These are phyloP conservation scores for Hypoxylon subgilvum DNA, from an alignment of 495 filamentous ascomycete species.

Conservation along the genomic window DNA sequence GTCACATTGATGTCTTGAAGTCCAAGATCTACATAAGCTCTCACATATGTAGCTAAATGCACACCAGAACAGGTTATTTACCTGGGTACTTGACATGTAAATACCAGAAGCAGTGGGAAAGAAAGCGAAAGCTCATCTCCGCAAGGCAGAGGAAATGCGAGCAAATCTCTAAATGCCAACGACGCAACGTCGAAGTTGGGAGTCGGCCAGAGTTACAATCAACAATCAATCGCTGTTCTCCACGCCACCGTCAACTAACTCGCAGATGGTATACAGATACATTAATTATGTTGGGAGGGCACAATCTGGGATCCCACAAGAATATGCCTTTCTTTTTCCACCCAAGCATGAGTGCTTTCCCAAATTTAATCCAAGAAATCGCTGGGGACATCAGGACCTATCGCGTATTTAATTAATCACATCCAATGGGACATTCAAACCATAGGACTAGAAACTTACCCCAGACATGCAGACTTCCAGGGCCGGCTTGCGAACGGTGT, in stretches of 20 bases:
- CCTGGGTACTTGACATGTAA: too few relatives aligned
- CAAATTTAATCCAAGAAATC: slow-evolving; percentile 27
- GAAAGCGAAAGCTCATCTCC: too few relatives aligned
- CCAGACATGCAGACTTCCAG: slow-evolving; percentile 58
- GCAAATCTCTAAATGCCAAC: too few relatives aligned
- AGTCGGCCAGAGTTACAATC: neutral
- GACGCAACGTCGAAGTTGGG: too few relatives aligned
- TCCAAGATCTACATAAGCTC: too few relatives aligned
- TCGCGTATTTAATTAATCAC: neutral
- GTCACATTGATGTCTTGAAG: neutral
- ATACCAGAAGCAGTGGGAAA: too few relatives aligned
- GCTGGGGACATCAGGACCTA: slow-evolving; percentile 35
- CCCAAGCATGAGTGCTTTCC: neutral
- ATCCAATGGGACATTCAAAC: neutral
- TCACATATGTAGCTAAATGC: too few relatives aligned
- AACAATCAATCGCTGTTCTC: slow-evolving; percentile 2
- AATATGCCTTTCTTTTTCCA: neutral
- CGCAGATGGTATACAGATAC: slow-evolving; percentile 23
- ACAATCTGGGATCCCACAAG: neutral
- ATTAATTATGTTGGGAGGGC: neutral
- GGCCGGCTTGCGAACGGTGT: slow-evolving; percentile 47
- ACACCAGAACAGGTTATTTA: too few relatives aligned
- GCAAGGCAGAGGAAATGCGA: too few relatives aligned
- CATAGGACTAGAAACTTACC: slow-evolving; percentile 41
- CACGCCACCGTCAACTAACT: neutral